phyloP scores from a whole-genome alignment of 2,329 filamentous ascomycete genomes.

The Aureobasidium uvarum region DNA sequence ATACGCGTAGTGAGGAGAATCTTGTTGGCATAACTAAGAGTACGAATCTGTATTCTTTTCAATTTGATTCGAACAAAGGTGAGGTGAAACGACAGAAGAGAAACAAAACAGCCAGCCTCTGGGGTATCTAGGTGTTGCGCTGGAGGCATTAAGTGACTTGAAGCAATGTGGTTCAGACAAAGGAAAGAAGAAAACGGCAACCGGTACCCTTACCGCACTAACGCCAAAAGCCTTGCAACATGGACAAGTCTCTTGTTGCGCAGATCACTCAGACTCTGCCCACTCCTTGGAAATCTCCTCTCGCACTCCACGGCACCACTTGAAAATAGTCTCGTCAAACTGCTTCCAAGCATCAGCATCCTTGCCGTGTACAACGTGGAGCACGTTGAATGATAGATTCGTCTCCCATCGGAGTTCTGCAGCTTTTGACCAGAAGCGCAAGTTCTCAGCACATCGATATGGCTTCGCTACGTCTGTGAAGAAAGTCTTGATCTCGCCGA shows the following conservation, averaged over 20 bases:
- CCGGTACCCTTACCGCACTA: conserved; percentile 5
- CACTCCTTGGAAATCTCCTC: conserved; percentile 79
- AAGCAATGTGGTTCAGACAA: conserved; percentile 1
- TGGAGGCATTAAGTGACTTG: conserved; percentile 21
- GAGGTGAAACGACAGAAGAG: neutral
- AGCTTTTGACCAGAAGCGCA: conserved; percentile 94
- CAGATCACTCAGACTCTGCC: conserved; percentile 38
- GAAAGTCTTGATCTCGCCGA: conserved; percentile 83
- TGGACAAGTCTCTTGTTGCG: neutral
- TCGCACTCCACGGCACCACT: conserved; percentile 79
- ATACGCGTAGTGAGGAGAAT: neutral
- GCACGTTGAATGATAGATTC: conserved; percentile 76
- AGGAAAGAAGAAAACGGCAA: conserved; percentile 5
- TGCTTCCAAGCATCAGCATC: conserved; percentile 68
- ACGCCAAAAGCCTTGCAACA: neutral
- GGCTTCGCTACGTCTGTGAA: conserved; percentile 94
- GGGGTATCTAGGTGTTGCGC: conserved; percentile 23
- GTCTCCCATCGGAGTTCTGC: conserved; percentile 93
- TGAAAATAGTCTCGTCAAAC: conserved; percentile 78
- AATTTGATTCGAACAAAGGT: neutral
- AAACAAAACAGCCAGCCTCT: conserved; percentile 15
- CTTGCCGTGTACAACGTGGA: conserved; percentile 78
- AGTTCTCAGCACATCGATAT: conserved; percentile 88
- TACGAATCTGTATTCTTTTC: neutral
- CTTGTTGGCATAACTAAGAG: no score